Evolutionary conservation across 2,329 filamentous ascomycete genomes (phyloP).

Genomic region (Fusarium cicatricum): DNA sequence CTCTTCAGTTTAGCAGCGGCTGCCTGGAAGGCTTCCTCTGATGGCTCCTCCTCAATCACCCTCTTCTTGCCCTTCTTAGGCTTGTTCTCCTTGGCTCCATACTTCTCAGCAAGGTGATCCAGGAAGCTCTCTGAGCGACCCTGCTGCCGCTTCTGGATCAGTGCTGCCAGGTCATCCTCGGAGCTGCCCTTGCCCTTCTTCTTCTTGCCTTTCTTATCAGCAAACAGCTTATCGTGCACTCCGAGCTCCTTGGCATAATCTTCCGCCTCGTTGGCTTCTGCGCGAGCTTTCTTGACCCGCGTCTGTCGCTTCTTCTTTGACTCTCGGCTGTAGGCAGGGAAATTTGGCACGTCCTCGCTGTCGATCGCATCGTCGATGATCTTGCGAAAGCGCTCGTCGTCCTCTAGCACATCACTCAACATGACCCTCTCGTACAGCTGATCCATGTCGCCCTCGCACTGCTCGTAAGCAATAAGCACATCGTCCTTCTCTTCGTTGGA

Average conservation of each 20-base stretch:
- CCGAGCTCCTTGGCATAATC: slow-evolving; percentile 79
- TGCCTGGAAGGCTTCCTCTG: slow-evolving; percentile 68
- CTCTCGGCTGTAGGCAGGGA: slow-evolving; percentile 76
- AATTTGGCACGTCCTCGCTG: slow-evolving; percentile 70
- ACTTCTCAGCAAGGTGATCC: slow-evolving; percentile 80
- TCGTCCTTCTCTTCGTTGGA: slow-evolving; percentile 86
- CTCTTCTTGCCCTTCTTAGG: slow-evolving; percentile 62
- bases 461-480: slow-evolving; percentile 78
- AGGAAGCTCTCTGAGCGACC: slow-evolving; percentile 69
- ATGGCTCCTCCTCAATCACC: slow-evolving; percentile 68
- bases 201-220: slow-evolving; percentile 56
- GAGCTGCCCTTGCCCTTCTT: slow-evolving; percentile 53
- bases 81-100: slow-evolving; percentile 57
- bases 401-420: slow-evolving; percentile 82
- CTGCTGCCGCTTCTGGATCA: slow-evolving; percentile 78
- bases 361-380: slow-evolving; percentile 86
- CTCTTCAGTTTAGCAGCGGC: slow-evolving; percentile 58
- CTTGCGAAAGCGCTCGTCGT: slow-evolving; percentile 83
- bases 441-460: slow-evolving; percentile 78
- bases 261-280: slow-evolving; percentile 77
- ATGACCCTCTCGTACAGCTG: slow-evolving; percentile 83
- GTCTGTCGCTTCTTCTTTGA: slow-evolving; percentile 68
- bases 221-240: slow-evolving; percentile 74
- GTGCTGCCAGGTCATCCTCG: slow-evolving; percentile 69
- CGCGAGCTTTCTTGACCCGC: slow-evolving; percentile 67